Conservation (phyloP, 129 eudicot genomes). For the Artemisia tridentata region DNA sequence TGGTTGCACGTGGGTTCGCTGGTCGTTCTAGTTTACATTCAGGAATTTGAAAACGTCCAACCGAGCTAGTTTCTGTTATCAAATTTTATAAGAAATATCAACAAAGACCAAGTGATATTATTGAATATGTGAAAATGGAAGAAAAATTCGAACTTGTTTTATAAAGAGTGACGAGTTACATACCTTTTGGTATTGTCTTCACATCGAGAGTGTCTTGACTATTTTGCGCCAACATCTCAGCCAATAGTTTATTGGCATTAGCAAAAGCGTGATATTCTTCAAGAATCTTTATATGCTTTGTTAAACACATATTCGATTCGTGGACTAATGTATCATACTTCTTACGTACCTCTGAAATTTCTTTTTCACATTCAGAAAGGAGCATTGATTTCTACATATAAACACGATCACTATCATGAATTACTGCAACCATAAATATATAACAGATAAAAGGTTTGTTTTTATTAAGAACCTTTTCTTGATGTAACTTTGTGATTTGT, state of each 20-base stretch:
- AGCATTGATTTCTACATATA: conserved; percentile 41
- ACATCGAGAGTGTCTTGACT: neutral
- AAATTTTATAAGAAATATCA: neutral
- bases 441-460: neutral
- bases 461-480: conserved; percentile 18
- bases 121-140: too few species aligned
- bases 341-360: conserved; percentile 40
- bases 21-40: conserved; percentile 15
- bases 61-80: conserved; percentile 21
- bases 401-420: neutral
- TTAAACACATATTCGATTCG: conserved; percentile 33
- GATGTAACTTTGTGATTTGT: conserved; percentile 33
- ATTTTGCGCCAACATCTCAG: conserved; percentile 33
- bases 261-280: conserved; percentile 37
- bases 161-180: neutral
- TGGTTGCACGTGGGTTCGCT: neutral
- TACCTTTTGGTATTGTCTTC: conserved; percentile 37
- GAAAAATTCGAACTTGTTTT: too few species aligned
- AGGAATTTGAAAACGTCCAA: neutral
- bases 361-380: conserved; percentile 45
- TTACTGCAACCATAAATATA: neutral
- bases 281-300: conserved; percentile 30
- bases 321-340: conserved; percentile 48
- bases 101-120: neutral
- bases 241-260: conserved; percentile 37